Base-by-base conservation (phyloP, 208 protist species). In the Acanthamoeba triangularis region DNA sequence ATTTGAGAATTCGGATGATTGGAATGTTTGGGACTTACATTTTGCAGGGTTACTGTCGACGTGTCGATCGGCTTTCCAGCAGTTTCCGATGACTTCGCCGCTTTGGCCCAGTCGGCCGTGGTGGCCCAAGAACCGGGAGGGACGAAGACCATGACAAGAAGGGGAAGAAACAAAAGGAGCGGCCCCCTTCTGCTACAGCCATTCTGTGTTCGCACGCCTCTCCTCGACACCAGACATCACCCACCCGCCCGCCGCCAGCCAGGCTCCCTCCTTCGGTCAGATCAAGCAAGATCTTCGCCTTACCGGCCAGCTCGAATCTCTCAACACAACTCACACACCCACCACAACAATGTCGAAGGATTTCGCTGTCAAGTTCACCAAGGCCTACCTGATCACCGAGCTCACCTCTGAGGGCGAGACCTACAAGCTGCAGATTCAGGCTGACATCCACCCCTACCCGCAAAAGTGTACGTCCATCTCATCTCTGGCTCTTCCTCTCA, bases 341-440 rank as follows among this genome's bases (percentile, higher is more conserved):
- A 72, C 63, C 20, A 30, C 37, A 4, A 49, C 35, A 3, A 80
- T 80, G 72, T 41, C 72, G 72, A 80, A 80, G 72, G 72, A 80
- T 80, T 80, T 80, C 72, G 33, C 72, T 80, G 72, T 80, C 72
- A 80, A 80, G 72, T 90, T 90, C 82, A 90, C 54, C 54, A 90
- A 90, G 82, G 82, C 82, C 49, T 90, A 69, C 82, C 30, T 90
- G 14, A 47, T 90, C 33, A 90, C 82, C 37, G 82, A 90, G 82
- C 82, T 90, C 54, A 90, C 82, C 18, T 59, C 49, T 47, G 82
- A 90, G 30, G 82, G 82, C 49, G 82, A 90, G 82, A 69, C 82
- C 56, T 90, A 90, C 82, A 90, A 90, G 52, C 54, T 90, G 5
- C 82, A 90, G 33, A 35, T 90, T 8, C 82, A 90, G 47, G 82